Evolutionary conservation across 495 filamentous ascomycete species (phyloP).

Genomic region (Glarea lozoyensis): DNA sequence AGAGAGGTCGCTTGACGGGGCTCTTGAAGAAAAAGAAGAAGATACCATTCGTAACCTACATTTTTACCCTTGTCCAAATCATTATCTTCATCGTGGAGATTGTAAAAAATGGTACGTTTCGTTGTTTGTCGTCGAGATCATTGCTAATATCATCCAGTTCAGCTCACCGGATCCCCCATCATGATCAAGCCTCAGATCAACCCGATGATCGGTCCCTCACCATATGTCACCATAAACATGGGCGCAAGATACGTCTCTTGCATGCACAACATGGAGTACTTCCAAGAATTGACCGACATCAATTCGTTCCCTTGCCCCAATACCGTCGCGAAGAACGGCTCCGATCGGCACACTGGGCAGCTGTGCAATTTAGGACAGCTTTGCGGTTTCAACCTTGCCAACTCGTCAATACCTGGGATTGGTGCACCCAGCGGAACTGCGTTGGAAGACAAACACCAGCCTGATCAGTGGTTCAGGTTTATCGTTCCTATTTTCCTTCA

Average conservation of each 20-base stretch:
- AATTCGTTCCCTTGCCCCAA: conserved; percentile 70
- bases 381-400: conserved; percentile 57
- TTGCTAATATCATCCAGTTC: conserved; percentile 35
- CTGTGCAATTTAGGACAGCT: conserved; percentile 71
- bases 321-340: conserved; percentile 47
- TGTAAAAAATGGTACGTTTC: conserved; percentile 62
- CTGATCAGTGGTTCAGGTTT: conserved; percentile 95
- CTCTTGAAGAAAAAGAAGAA: conserved; percentile 35
- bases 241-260: conserved; percentile 87
- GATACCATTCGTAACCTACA: conserved; percentile 76
- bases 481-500: conserved; percentile 94
- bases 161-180: conserved; percentile 68
- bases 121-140: conserved; percentile 4
- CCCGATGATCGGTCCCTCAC: conserved; percentile 91
- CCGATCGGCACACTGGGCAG: no score
- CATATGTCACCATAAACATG: conserved; percentile 90
- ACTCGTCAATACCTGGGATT: conserved; percentile 41
- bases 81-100: conserved; percentile 87
- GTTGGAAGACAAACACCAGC: conserved; percentile 33
- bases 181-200: conserved; percentile 82
- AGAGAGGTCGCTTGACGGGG: conserved; percentile 27
- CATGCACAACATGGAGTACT: conserved; percentile 71
- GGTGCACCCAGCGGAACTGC: conserved; percentile 43
- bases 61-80: conserved; percentile 68
- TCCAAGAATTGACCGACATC: conserved; percentile 46